These are phyloP conservation scores for Nematocida displodere DNA, from an alignment of 371 early-diverging fungal genomes.

Conservation along the genomic window DNA sequence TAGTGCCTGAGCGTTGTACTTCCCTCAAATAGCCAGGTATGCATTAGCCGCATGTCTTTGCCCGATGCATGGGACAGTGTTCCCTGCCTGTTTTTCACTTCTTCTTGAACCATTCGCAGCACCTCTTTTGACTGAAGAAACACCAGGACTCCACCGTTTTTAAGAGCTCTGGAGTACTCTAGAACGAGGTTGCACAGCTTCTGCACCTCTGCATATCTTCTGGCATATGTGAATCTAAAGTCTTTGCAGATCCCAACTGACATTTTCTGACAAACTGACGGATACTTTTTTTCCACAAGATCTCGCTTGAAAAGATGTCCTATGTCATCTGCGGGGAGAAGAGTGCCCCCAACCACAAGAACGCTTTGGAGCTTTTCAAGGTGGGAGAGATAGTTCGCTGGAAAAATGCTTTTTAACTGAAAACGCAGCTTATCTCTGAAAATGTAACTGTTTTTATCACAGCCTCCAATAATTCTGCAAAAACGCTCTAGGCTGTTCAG, in stretches of 20 bases:
- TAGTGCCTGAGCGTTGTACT: not conserved
- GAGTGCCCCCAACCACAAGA: slow-evolving; percentile 41
- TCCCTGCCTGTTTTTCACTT: not conserved
- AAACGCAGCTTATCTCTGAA: not conserved
- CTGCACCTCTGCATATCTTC: not conserved
- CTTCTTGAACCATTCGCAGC: slow-evolving; percentile 49
- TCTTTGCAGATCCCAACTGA: slow-evolving; percentile 12
- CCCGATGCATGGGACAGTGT: not conserved
- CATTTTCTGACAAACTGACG: slow-evolving; percentile 31
- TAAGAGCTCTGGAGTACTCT: slow-evolving; percentile 37
- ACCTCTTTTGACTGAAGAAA: slow-evolving; percentile 65
- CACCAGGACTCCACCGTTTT: slow-evolving; percentile 60
- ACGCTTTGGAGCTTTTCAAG: slow-evolving; percentile 10
- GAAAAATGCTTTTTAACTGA: slow-evolving; percentile 8
- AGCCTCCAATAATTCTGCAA: slow-evolving; percentile 10
- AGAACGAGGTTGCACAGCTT: not conserved
- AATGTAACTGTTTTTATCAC: slow-evolving; percentile 32
- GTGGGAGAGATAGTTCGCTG: slow-evolving; percentile 11
- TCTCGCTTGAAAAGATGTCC: slow-evolving; percentile 14
- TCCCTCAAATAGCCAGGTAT: slow-evolving; percentile 56
- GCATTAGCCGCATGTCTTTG: not conserved
- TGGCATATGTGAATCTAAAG: slow-evolving; percentile 11
- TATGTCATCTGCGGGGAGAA: slow-evolving; percentile 7
- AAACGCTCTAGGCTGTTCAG: slow-evolving; percentile 3
- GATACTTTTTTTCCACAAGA: not conserved